phyloP scores from a whole-genome alignment of 495 filamentous ascomycete species.

The Clohesyomyces aquaticus region DNA sequence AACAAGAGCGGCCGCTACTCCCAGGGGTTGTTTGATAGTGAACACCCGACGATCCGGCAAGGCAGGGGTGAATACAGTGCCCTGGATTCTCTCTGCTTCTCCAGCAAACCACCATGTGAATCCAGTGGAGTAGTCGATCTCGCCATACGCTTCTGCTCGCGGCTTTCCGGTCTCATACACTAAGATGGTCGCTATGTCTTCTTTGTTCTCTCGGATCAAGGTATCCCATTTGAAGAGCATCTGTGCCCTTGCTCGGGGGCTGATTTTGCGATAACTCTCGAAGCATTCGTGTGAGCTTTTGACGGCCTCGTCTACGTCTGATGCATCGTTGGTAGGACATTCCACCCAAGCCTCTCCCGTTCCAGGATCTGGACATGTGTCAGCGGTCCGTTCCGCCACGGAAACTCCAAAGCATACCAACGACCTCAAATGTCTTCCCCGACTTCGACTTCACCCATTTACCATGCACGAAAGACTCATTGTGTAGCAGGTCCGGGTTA shows the following conservation, averaged over 20 bases:
- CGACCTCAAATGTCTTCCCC: slow-evolving; percentile 67
- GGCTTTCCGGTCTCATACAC: slow-evolving; percentile 57
- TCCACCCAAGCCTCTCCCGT: slow-evolving; percentile 66
- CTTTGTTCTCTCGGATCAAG: slow-evolving; percentile 48
- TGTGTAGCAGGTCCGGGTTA: slow-evolving; percentile 61
- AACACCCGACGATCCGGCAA: slow-evolving; percentile 66
- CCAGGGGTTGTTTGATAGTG: slow-evolving; percentile 72
- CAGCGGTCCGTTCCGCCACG: background rate
- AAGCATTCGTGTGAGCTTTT: slow-evolving; percentile 64
- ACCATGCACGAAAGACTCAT: slow-evolving; percentile 62
- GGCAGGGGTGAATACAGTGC: slow-evolving; percentile 59
- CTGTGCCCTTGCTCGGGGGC: slow-evolving; percentile 63
- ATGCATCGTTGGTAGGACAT: slow-evolving; percentile 61
- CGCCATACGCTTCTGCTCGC: slow-evolving; percentile 51
- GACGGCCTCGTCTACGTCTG: slow-evolving; percentile 66
- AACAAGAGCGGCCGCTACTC: slow-evolving; percentile 66
- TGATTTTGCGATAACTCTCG: slow-evolving; percentile 62
- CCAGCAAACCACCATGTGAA: slow-evolving; percentile 59
- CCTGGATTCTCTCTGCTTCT: slow-evolving; percentile 72
- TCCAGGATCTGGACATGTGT: slow-evolving; percentile 60
- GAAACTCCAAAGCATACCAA: slow-evolving; percentile 52
- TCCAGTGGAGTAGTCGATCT: slow-evolving; percentile 54
- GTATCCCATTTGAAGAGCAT: slow-evolving; percentile 59
- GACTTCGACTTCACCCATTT: slow-evolving; percentile 66
- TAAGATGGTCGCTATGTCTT: slow-evolving; percentile 54